Evolutionary conservation across 768 basidiomycete species (phyloP).

Genomic region (Galerina sulciceps): DNA sequence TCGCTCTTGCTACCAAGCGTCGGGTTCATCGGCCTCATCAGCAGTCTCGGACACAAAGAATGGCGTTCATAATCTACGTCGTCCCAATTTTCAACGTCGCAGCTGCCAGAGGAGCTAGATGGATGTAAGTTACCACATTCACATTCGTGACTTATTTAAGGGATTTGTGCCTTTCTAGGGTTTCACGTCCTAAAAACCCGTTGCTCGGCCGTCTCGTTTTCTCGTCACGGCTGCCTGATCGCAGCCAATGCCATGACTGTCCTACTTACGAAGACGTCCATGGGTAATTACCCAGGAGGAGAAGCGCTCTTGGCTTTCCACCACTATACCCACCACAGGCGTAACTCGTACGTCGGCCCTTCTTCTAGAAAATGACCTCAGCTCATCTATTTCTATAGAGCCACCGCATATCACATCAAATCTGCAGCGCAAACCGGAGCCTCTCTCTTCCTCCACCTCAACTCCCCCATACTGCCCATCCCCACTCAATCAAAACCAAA

Average conservation of each 20-base stretch:
- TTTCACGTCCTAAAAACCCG: slow-evolving; percentile 50
- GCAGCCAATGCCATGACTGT: slow-evolving; percentile 56
- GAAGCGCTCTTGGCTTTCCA: slow-evolving; percentile 70
- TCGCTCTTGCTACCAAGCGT: slow-evolving; percentile 55
- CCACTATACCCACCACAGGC: slow-evolving; percentile 37
- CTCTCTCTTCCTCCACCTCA: slow-evolving; percentile 80
- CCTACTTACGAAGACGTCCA: slow-evolving; percentile 61
- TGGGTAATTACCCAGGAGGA: slow-evolving; percentile 90
- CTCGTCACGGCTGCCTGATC: slow-evolving; percentile 52
- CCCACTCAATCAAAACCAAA: slow-evolving; percentile 16
- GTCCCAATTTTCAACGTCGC: slow-evolving; percentile 83
- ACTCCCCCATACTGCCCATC: slow-evolving; percentile 54
- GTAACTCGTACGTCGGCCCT: slow-evolving; percentile 22
- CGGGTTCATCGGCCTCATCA: slow-evolving; percentile 65
- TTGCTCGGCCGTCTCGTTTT: slow-evolving; percentile 49
- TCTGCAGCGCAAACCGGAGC: slow-evolving; percentile 87
- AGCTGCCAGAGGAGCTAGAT: slow-evolving; percentile 67
- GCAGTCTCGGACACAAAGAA: slow-evolving; percentile 89
- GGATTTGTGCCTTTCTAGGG: slow-evolving; percentile 40
- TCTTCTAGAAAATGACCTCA: background rate
- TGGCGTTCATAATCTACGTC: slow-evolving; percentile 96
- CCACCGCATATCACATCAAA: slow-evolving; percentile 72
- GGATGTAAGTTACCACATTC: slow-evolving; percentile 54
- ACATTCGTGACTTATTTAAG: background rate
- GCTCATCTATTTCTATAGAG: slow-evolving; percentile 1